Percentiles rank a stretch among this genome's conserved stretches.
Conservation (phyloP, 148 eudicot genomes). For the Polygonum aviculare region DNA sequence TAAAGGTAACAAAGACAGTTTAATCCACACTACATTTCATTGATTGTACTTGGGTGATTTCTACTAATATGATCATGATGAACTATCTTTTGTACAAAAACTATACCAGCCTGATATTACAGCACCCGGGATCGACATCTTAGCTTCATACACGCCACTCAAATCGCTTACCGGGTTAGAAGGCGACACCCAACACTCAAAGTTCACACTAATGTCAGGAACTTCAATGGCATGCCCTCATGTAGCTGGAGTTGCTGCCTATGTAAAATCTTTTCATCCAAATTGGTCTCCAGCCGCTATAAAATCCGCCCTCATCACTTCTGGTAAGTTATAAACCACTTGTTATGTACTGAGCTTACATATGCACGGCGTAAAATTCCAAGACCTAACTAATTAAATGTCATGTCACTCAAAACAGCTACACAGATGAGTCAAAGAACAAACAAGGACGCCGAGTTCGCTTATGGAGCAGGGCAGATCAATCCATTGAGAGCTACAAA, state of each 20-base stretch:
- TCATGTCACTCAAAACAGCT: background rate
- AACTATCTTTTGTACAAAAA: background rate
- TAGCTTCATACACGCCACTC: slow-evolving; percentile 78
- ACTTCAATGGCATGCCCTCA: slow-evolving; percentile 96
- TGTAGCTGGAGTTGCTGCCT: slow-evolving; percentile 72
- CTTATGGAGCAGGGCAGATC: slow-evolving; percentile 78
- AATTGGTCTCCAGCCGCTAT: slow-evolving; percentile 79
- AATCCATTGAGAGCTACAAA: slow-evolving; percentile 55
- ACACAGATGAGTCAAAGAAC: slow-evolving; percentile 1
- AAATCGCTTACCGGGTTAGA: slow-evolving; percentile 58
- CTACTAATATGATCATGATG: background rate
- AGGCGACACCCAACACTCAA: slow-evolving; percentile 64
- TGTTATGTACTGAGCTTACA: too few species aligned
- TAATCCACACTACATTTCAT: background rate
- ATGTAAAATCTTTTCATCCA: slow-evolving; percentile 79
- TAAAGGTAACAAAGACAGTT: slow-evolving; percentile 43
- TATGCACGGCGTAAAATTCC: too few species aligned
- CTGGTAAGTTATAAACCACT: slow-evolving; percentile 31
- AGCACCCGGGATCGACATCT: slow-evolving; percentile 84
- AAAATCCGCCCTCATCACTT: slow-evolving; percentile 75
- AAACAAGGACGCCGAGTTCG: slow-evolving; percentile 63
- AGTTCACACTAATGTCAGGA: slow-evolving; percentile 80
- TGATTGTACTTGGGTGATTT: background rate
- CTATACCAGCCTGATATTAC: slow-evolving; percentile 72
- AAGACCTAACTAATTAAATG: background rate